Base-by-base conservation (phyloP, 352 stramenopile genomes). In the Phytophthora quininea region DNA sequence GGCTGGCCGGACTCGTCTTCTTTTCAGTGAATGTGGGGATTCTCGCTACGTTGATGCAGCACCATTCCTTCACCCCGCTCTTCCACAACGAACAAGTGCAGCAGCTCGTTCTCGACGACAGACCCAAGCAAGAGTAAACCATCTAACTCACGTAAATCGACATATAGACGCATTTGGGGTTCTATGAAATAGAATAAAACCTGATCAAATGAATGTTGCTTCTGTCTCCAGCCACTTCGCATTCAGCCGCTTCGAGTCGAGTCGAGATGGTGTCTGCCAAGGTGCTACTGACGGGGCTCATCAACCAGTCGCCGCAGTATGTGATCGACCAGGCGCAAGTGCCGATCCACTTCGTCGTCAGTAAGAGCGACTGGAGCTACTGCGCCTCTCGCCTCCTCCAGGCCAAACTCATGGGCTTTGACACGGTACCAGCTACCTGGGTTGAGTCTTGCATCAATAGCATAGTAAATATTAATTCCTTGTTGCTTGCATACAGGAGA, bases 21-120 rank as follows among this genome's bases (percentile, higher is more conserved):
- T 98, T 98, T 62, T 67, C 74, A 0, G 86, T 92, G 24, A 98
- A 98, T 54, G 75, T 96, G 12, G 71, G 62, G 30, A 82, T 97
- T 60, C 74, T 97, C 50, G 74, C 81, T 32, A 90, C 74, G 33
- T 60, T 96, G 7, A 95, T 95, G 75, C 64, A 43, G 2, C 66
- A 90, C 46, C 87, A 96, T 58, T 54, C 64, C 31, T 90, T 79
- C 65, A 74, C 72, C 6, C 81, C 86, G 15, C 66, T 93, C 5
- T 96, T 96, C 56, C 29, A 42, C 38, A 58, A 66, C 7, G 87
- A 79, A 7, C 37, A 53, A 1, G 42, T 92, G 35, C 73, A 89
- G 37, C 76, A 73, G 9, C 45, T 90, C 10, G 67, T 77, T 35
- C 62, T 61, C 24, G 71, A 10, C n/a, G 38, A 31, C 3, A 40